These are phyloP conservation scores for Leishmania tropica DNA, from an alignment of 208 protist species.

Conservation along the genomic window DNA sequence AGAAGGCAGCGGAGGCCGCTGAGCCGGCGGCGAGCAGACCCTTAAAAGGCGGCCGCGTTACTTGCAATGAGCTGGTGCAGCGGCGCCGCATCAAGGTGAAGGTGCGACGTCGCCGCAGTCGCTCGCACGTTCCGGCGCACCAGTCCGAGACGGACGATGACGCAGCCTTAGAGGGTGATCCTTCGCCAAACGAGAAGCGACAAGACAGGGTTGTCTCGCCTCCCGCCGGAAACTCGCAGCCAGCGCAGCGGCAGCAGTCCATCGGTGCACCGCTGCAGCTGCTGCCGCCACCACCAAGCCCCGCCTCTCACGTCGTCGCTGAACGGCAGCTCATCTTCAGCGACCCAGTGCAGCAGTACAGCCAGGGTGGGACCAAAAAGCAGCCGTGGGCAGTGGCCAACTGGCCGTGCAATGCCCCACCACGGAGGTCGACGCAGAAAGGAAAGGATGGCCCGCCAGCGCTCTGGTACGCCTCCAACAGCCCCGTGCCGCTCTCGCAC, in stretches of 20 bases:
- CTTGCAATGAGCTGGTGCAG: slow-evolving; percentile 14
- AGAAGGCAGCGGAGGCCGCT: neutral
- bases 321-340: slow-evolving; percentile 17
- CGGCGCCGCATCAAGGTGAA: slow-evolving; percentile 25
- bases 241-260: slow-evolving; percentile 7
- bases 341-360: slow-evolving; percentile 18
- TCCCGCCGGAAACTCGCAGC: neutral
- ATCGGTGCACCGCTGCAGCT: neutral
- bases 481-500: slow-evolving; percentile 23
- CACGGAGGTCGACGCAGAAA: neutral
- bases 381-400: slow-evolving; percentile 30
- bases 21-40: neutral
- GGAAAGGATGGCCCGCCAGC: slow-evolving; percentile 19
- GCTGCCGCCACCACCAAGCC: slow-evolving; percentile 25
- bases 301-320: slow-evolving; percentile 7
- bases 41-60: neutral
- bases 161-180: neutral
- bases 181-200: neutral
- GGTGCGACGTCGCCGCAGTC: slow-evolving; percentile 25
- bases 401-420: slow-evolving; percentile 11
- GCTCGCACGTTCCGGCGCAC: neutral
- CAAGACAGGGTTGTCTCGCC: neutral
- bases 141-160: neutral
- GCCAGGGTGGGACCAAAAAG: neutral
- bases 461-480: slow-evolving; percentile 32